Base-by-base conservation (phyloP, 805 yeast species). In the Kuraishia ogatae region DNA sequence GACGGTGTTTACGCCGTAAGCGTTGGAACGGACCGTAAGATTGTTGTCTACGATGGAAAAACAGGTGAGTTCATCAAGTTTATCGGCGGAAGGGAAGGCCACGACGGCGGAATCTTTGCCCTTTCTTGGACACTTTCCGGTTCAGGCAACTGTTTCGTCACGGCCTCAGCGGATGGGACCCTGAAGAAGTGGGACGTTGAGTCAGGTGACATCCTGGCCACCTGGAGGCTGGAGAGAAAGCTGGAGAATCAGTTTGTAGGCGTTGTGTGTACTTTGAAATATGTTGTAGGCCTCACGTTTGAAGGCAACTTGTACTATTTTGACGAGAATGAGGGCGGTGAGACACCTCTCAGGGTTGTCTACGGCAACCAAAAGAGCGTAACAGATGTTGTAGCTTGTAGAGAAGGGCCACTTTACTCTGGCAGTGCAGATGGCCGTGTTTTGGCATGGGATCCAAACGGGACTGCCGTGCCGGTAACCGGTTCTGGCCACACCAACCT, bases 401-500 rank as follows among this genome's bases (percentile, higher is more conserved):
- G 39, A 48, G 68, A 64, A 5, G 60, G 55, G 1, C 60, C 63
- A 0, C 22, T 56, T 7, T 69, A 73, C 56, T 78, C 92, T 2
- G 97, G 97, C 19, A 84, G 93, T 35, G 83, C 86, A 55, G 97
- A 93, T 67, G 98, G 98, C 29, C 73, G 80, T 46, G 69, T 92
- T 10, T 68, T 80, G 50, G 66, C 75, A 56, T 89, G 97, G 96
- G 71, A 68, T 17, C 57, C 62, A 1, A 55, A 64, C 1, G 72
- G 75, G 19, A 67, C 72, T 7, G 77, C 78, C 11, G 51, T 55
- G 1, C 61, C 72, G 11, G 61, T 77, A 11, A 61, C 64, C 15
- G 77, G 78, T 15, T 65, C 68, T 1, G 70, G 71, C 1, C 97
- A 92, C 68, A 65, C 79, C 0, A 90, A 91, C 60, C 78, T 85